These are phyloP conservation scores for Trichoderma sp. DNA, from an alignment of 2,329 filamentous ascomycete species.

Conservation along the genomic window DNA sequence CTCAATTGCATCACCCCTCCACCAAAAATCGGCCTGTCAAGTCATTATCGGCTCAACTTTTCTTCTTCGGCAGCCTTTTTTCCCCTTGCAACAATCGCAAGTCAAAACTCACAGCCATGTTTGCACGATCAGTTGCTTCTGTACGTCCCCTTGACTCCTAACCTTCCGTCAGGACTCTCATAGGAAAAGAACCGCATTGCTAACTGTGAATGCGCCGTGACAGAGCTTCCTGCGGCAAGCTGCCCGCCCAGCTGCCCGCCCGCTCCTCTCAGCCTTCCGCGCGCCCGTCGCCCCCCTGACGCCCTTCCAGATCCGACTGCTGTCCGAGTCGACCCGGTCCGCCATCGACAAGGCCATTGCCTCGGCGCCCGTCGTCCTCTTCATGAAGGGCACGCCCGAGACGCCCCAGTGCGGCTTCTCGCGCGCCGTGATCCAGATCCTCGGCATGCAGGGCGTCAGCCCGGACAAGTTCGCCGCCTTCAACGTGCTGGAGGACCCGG, in stretches of 20 bases:
- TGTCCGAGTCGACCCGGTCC: constrained; percentile 76
- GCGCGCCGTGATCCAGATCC: constrained; percentile 88
- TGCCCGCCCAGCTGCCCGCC: constrained; percentile 41
- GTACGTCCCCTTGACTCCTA: constrained; percentile 23
- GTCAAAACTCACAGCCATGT: constrained; percentile 32
- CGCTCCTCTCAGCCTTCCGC: constrained; percentile 34
- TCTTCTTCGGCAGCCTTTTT: constrained; percentile 8
- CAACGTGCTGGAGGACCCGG: constrained; percentile 91
- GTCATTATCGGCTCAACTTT: constrained; percentile 13
- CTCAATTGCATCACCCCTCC: constrained; percentile 28
- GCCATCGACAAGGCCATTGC: constrained; percentile 90
- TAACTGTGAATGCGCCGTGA: not conserved
- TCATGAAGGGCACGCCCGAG: constrained; percentile 99
- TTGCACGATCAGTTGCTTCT: constrained; percentile 34
- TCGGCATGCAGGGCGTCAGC: constrained; percentile 92
- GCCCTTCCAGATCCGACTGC: constrained; percentile 60
- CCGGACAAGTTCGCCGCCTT: constrained; percentile 96
- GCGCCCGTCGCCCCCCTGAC: constrained; percentile 33
- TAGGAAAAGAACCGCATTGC: not conserved
- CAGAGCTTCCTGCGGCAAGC: constrained; percentile 45
- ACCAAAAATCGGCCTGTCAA: constrained; percentile 3
- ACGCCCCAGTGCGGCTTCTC: constrained; percentile 97
- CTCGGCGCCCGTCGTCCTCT: constrained; percentile 89
- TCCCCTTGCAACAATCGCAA: constrained; percentile 6
- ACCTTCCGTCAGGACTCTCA: not conserved